A percentile compares a stretch with the other conserved stretches of the same genome.
These are phyloP conservation scores for Dictyostelium citrinum DNA, from an alignment of 78 protist genomes.

Conservation along the genomic window DNA sequence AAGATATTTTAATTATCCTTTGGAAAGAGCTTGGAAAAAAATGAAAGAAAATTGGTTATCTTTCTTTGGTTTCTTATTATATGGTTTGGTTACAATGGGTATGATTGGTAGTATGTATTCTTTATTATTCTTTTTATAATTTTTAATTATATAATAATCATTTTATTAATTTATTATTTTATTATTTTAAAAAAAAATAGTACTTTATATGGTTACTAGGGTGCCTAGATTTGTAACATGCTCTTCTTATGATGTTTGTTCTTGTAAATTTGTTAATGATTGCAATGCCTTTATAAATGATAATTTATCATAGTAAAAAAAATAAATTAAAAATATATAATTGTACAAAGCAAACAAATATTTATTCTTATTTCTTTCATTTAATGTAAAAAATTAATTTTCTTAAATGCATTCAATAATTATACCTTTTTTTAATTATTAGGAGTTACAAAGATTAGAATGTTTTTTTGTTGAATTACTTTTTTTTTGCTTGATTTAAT, in stretches of 20 bases:
- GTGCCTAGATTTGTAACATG: conserved; percentile 54
- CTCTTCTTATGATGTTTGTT: conserved; percentile 19
- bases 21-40: conserved; percentile 69
- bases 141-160: too few relatives aligned
- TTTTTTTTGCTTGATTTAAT: too few relatives aligned
- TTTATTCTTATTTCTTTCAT: background rate
- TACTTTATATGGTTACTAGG: conserved; percentile 57
- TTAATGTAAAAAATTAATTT: too few relatives aligned
- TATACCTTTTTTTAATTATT: too few relatives aligned
- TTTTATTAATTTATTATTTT: background rate
- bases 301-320: background rate
- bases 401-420: too few relatives aligned
- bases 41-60: conserved; percentile 58
- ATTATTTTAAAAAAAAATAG: background rate
- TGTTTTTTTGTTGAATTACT: too few relatives aligned
- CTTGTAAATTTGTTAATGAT: conserved; percentile 54
- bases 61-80: conserved; percentile 63
- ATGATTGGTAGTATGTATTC: conserved; percentile 25
- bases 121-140: background rate
- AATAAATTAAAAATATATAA: background rate
- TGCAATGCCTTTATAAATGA: conserved; percentile 16
- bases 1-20: conserved; percentile 45
- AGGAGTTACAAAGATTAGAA: too few relatives aligned
- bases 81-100: conserved; percentile 49
- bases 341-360: background rate